Conservation (phyloP, 1,284 basidiomycete genomes). For the Cryptococcus sp. region DNA sequence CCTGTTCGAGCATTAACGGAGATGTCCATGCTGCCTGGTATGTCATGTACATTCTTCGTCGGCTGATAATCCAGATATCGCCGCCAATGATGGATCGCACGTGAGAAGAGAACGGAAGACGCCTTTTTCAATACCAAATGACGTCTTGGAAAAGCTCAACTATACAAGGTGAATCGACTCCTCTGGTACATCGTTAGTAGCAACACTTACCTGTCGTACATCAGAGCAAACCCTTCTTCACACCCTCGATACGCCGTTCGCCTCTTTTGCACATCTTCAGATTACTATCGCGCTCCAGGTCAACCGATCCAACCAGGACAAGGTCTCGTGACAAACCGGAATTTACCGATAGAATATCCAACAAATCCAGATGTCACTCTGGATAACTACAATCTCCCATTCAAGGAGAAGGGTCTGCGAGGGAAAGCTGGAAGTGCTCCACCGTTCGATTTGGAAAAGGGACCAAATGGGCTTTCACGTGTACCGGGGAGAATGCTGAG, state of each 20-base stretch:
- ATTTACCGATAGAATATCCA: conserved; percentile 80
- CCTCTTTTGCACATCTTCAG: conserved; percentile 87
- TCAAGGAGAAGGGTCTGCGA: conserved; percentile 87
- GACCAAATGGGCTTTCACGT: conserved; percentile 55
- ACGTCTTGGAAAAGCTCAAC: conserved; percentile 42
- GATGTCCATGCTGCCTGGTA: conserved; percentile 44
- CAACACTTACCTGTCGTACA: background rate
- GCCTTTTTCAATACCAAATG: conserved; percentile 33
- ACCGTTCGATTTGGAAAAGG: conserved; percentile 75
- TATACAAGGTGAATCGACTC: conserved; percentile 28
- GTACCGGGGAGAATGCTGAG: conserved; percentile 61
- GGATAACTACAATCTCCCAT: conserved; percentile 68
- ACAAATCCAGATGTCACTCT: conserved; percentile 86
- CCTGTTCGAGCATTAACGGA: conserved; percentile 44
- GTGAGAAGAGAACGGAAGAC: conserved; percentile 32
- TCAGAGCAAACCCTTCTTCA: conserved; percentile 28
- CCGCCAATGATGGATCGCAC: conserved; percentile 31
- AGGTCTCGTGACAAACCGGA: conserved; percentile 28
- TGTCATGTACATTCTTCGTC: background rate
- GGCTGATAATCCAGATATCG: conserved; percentile 33
- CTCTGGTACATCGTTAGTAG: background rate
- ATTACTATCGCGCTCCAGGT: conserved; percentile 64
- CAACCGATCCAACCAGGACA: conserved; percentile 47
- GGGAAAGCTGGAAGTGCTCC: conserved; percentile 96
- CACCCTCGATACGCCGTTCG: conserved; percentile 58